Evolutionary conservation across 352 stramenopile genomes (phyloP).

Genomic region (Phytophthora macrochlamydospora): DNA sequence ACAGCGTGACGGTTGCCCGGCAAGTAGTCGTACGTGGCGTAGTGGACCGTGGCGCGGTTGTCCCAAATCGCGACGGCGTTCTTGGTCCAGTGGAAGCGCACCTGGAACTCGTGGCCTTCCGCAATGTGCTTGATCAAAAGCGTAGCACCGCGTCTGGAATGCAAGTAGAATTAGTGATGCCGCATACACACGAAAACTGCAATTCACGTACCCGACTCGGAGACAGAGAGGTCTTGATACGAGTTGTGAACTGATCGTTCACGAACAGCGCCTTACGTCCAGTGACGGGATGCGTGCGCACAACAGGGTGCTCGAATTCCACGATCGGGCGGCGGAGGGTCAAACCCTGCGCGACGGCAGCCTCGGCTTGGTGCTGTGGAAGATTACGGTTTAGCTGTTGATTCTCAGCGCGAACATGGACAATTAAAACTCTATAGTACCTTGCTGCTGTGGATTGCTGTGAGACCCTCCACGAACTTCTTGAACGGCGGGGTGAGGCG

Average conservation of each 20-base stretch:
- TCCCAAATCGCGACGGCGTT: constrained; percentile 34
- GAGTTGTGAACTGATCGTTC: constrained; percentile 29
- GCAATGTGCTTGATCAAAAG: constrained; percentile 23
- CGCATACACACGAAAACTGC: neutral
- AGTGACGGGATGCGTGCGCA: neutral
- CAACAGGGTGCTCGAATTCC: constrained; percentile 20
- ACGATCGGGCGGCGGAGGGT: constrained; percentile 19
- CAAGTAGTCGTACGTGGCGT: constrained; percentile 32
- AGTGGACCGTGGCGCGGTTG: constrained; percentile 17
- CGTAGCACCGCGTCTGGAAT: constrained; percentile 6
- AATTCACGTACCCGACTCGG: no score
- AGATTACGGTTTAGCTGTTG: neutral
- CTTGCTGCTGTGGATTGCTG: constrained; percentile 47
- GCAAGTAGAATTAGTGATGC: neutral
- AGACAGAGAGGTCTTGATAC: constrained; percentile 11
- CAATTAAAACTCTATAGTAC: neutral
- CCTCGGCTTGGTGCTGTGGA: constrained; percentile 5
- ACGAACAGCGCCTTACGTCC: constrained; percentile 15
- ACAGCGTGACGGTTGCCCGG: constrained; percentile 32
- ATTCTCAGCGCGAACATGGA: no score
- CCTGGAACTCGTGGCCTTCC: constrained; percentile 37
- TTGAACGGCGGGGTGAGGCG: constrained; percentile 44
- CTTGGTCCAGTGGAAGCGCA: constrained; percentile 33
- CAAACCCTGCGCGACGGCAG: constrained; percentile 5
- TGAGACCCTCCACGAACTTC: constrained; percentile 48